These are phyloP conservation scores for Skeletonema potamos DNA, from an alignment of 108 stramenopile genomes.

Conservation along the genomic window DNA sequence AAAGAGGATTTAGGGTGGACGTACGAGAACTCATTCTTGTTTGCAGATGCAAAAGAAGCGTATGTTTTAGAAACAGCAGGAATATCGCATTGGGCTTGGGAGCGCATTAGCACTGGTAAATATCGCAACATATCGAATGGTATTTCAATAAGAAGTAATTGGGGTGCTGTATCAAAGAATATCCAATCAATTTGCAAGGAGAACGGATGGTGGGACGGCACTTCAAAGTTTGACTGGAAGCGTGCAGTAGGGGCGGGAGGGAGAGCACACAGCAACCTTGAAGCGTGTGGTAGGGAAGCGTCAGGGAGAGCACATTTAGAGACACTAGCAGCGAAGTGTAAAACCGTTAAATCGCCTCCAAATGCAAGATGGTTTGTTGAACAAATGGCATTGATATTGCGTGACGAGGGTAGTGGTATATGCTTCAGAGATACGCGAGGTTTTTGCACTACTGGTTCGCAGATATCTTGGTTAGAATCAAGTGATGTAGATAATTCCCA, in stretches of 20 bases:
- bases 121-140: slow-evolving; percentile 61
- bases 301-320: slow-evolving; percentile 1
- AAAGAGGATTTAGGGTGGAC: slow-evolving; percentile 48
- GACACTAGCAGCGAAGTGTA: neutral
- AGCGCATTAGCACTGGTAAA: slow-evolving; percentile 28
- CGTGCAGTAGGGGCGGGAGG: slow-evolving; percentile 4
- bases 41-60: slow-evolving; percentile 54
- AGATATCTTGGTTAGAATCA: slow-evolving; percentile 15
- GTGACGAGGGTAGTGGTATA: slow-evolving; percentile 15
- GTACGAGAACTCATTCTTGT: slow-evolving; percentile 65
- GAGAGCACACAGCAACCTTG: slow-evolving; percentile 3
- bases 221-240: slow-evolving; percentile 30
- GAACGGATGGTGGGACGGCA: slow-evolving; percentile 38
- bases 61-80: slow-evolving; percentile 66
- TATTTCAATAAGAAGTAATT: slow-evolving; percentile 48
- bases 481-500: neutral
- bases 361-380: slow-evolving; percentile 16
- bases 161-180: slow-evolving; percentile 44
- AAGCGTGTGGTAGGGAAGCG: slow-evolving; percentile 20
- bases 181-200: slow-evolving; percentile 33
- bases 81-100: slow-evolving; percentile 53
- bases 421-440: slow-evolving; percentile 13
- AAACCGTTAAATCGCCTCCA: slow-evolving; percentile 5
- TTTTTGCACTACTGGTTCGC: slow-evolving; percentile 22
- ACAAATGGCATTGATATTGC: slow-evolving; percentile 6